phyloP scores from a whole-genome alignment of 78 protist genomes.

The Andalucia godoyi region DNA sequence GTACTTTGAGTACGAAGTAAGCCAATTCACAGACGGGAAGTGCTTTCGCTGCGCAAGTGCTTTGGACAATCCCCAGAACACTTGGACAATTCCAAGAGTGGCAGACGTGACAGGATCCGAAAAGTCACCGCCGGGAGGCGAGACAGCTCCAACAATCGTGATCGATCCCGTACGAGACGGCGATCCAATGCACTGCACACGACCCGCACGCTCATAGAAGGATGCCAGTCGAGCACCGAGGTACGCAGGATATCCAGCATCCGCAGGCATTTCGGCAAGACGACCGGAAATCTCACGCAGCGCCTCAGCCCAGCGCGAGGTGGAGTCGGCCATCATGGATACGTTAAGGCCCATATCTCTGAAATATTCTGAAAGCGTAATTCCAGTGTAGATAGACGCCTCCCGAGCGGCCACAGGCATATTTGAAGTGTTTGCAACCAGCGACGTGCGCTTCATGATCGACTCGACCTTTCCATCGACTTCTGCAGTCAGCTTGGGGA shows the following conservation, averaged over 20 bases:
- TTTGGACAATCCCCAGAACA: slow-evolving; percentile 99
- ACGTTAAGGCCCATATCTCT: slow-evolving; percentile 98
- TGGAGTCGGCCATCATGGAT: slow-evolving; percentile 97
- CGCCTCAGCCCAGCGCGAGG: slow-evolving; percentile 99
- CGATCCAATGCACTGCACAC: slow-evolving; percentile 81
- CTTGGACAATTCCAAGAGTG: slow-evolving; percentile 98
- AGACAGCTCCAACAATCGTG: slow-evolving; percentile 99
- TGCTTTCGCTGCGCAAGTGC: slow-evolving; percentile 99
- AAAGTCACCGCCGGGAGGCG: slow-evolving; percentile 99
- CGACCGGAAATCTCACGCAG: slow-evolving; percentile 99
- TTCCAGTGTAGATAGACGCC: slow-evolving; percentile 99
- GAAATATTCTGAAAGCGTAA: slow-evolving; percentile 97
- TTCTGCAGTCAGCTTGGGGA: slow-evolving; percentile 77
- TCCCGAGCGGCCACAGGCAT: slow-evolving; percentile 99
- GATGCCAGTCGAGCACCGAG: slow-evolving; percentile 97
- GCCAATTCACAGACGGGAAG: slow-evolving; percentile 99
- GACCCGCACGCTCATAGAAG: slow-evolving; percentile 90
- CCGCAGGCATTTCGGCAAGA: slow-evolving; percentile 99
- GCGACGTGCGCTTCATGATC: slow-evolving; percentile 98
- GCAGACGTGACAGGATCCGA: slow-evolving; percentile 98
- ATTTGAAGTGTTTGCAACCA: slow-evolving; percentile 99
- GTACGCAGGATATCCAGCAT: slow-evolving; percentile 99
- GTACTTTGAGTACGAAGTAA: slow-evolving; percentile 86
- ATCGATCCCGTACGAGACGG: slow-evolving; percentile 95
- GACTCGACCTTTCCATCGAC: slow-evolving; percentile 67